Percentiles rank a stretch among this genome's conserved stretches.
Evolutionary conservation across 2,329 filamentous ascomycete species (phyloP).

Genomic region (Claviceps fusiformis): DNA sequence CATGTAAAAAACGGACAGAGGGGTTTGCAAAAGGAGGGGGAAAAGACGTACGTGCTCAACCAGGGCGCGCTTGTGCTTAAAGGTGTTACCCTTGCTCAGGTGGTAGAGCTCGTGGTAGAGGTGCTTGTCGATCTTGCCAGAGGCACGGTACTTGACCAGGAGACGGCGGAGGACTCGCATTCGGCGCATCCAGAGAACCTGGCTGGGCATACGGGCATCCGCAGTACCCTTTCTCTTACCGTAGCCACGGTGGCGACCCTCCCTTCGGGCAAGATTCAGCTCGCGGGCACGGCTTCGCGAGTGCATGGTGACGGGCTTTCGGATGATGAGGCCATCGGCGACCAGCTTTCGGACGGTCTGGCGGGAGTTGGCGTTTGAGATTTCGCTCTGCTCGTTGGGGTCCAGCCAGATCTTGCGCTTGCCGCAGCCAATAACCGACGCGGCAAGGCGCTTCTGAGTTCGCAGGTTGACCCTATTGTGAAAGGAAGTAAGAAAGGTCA

Average conservation of each 20-base stretch:
- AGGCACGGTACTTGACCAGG: constrained; percentile 98
- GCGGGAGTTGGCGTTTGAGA: constrained; percentile 99
- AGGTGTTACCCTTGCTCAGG: constrained; percentile 99
- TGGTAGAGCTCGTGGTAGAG: constrained; percentile 99
- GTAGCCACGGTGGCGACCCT: constrained; percentile 96
- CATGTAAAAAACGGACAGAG: neutral
- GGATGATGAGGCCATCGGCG: constrained; percentile 99
- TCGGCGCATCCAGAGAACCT: constrained; percentile 99
- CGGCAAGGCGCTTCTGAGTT: constrained; percentile 99
- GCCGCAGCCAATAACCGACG: constrained; percentile 95
- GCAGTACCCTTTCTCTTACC: constrained; percentile 99
- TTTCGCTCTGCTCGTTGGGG: constrained; percentile 98
- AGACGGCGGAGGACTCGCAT: constrained; percentile 98
- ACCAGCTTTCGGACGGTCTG: constrained; percentile 99
- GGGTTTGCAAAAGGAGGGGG: neutral
- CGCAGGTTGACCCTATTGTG: constrained; percentile 86
- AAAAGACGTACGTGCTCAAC: constrained; percentile 89
- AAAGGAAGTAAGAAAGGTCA: constrained; percentile 3
- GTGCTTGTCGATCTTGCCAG: constrained; percentile 99
- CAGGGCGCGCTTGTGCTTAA: constrained; percentile 99
- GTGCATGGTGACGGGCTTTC: constrained; percentile 99
- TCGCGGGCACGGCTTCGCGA: constrained; percentile 92
- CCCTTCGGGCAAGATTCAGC: constrained; percentile 84
- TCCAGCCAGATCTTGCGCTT: constrained; percentile 99
- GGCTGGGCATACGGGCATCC: constrained; percentile 97